Conservation (phyloP, 225 moss, liverwort and hornwort genomes). For the Polytrichum formosum region DNA sequence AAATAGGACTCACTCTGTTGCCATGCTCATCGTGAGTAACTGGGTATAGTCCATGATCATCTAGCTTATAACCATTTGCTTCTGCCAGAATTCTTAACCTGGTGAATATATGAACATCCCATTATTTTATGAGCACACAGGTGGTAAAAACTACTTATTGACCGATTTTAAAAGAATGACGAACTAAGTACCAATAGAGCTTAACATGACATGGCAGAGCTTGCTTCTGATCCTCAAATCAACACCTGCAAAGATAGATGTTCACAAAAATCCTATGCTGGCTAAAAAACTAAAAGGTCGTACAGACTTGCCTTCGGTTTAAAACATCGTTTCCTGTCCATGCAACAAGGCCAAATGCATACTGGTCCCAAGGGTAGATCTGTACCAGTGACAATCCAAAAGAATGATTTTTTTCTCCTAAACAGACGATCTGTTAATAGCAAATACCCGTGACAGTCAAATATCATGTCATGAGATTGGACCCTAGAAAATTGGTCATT, state of each 20-base stretch:
- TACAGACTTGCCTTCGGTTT: slow-evolving; percentile 66
- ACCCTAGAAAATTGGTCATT: no score
- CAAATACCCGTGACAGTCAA: no score
- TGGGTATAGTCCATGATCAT: slow-evolving; percentile 85
- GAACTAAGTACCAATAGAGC: no score
- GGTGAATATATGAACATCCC: background rate
- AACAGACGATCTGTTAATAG: no score
- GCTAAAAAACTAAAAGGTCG: no score
- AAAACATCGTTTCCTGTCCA: slow-evolving; percentile 98
- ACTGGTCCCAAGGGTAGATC: slow-evolving; percentile 79
- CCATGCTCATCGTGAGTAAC: slow-evolving; percentile 53
- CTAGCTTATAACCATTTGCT: slow-evolving; percentile 68
- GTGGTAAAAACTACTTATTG: background rate
- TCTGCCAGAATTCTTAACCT: slow-evolving; percentile 81
- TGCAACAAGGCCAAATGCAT: slow-evolving; percentile 85
- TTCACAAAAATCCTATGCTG: no score
- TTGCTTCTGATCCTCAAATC: background rate
- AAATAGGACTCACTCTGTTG: slow-evolving; percentile 38
- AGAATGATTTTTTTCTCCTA: background rate
- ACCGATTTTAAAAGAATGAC: no score
- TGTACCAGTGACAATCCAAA: slow-evolving; percentile 23
- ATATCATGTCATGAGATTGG: no score
- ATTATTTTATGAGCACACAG: background rate
- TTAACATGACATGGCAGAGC: background rate
- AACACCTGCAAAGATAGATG: no score